Base-by-base conservation (phyloP, 2,329 filamentous ascomycete genomes). In the Aspergillus latus region DNA sequence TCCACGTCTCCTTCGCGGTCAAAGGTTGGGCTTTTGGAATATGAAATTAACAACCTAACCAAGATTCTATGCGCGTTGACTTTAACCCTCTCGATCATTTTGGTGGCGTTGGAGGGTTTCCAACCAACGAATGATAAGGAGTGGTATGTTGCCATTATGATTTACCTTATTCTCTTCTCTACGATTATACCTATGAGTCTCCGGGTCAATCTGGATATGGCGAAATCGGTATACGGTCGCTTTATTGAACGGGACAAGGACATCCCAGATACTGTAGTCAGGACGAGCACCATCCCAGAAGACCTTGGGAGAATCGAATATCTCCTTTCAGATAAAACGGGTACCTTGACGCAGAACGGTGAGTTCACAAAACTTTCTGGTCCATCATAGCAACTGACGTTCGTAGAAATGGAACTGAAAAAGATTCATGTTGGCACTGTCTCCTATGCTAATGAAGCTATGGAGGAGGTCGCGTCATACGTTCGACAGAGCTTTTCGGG, bases 371-470 rank as follows among this genome's bases (percentile, higher is more conserved):
- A 55, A 21, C 10, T 28, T 21, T 5, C 9, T 5, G 11, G 6
- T 11, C 26, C 29, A 21, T 26, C 11, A 34, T 13, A 29, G 69
- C 53, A 70, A 57, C 61, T 64, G 46, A 69, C 48, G 9, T n/a
- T 28, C 53, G 6, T 58, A 82, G 91, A 96, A 68, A 97, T 97
- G 92, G 93, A 97, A 69, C 88, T 99, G 82, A 96, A 95, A 71
- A 99, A 99, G 75, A 93, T 99, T 5, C 95, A 99, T 68, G 90
- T 99, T 52, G 94, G 95, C 8, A 99, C 94, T 8, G 94, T 97
- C 1, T 97, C 93, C 1, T 99, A 99, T 68, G 94, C 93, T 34
- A 96, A 96, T 65, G 94, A 99, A 70, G 93, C 94, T 8, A 99
- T 99, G 94, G 94, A 97, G 64, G 95, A 99, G 76, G 94, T 99